Evolutionary conservation across 352 stramenopile genomes (phyloP), one percentile per base, ranked within the genome.

Genomic region (Albugo candida): DNA sequence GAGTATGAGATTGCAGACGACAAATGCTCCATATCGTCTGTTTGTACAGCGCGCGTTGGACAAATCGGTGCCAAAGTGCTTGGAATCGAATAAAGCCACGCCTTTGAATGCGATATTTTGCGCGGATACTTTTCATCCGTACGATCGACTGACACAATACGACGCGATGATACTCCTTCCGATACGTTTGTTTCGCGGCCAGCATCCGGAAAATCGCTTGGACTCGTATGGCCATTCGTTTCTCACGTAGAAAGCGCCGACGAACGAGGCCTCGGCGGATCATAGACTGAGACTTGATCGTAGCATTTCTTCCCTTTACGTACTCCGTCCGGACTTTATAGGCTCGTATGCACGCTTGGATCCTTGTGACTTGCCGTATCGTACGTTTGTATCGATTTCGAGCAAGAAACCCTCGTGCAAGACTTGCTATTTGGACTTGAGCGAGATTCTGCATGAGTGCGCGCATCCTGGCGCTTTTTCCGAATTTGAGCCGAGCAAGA

Each of bases 211-310:
- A 71, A 52, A 92, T 87, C 11, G 76, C 75, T 36, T 77, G 71
- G 31, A 92, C 82, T 19, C 79, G 76, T 8, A 76, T 86, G 5
- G 79, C 79, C 79, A 92, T 92, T 42, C 86, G 87, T 53, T 82
- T 84, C 50, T 92, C 79, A 11, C 59, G 70, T 17, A 87, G 38
- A 27, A 88, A 86, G 47, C 79, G 81, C 17, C 76, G 70, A 12
- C 76, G 76, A 41, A 85, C 67, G 8, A 92, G 60, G 4, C 70
- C 70, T 21, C 76, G 65, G 13, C 79, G 76, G 54, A 92, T 88
- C 79, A 92, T 92, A 12, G 76, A 76, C 54, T 92, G 79, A 17
- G 78, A 84, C 48, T 81, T 81, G 46, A 92, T 92, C 0, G 79
- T 92, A 8, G 79, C 79, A 45, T 89, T 70, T 47, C 79, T 67